Base-by-base conservation (phyloP, 257 asterid genomes). In the Gentiana straminea region DNA sequence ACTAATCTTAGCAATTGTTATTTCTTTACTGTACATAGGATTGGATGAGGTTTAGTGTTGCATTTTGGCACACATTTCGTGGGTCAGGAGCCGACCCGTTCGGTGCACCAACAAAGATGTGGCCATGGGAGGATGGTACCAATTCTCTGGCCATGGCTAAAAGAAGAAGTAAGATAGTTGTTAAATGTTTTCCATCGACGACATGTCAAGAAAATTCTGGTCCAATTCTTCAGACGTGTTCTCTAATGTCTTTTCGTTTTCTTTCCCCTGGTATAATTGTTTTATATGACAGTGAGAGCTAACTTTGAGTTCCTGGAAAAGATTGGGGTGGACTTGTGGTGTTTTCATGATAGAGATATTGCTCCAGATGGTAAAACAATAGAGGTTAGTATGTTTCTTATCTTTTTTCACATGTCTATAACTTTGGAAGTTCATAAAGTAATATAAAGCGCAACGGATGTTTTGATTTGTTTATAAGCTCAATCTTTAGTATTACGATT, bases 41-140 rank as follows among this genome's bases (percentile, higher is more conserved):
- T 48, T 92, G 99, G 99, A 54, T 84, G 83, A 69, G 97, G 73
- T 92, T 92, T 66, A 92, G 99, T 50, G 75, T 92, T 70, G 99
- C 99, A 3, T 92, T 92, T 76, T 92, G 99, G 99, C 99, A 92
- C 67, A 92, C 99, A n/a, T 92, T 92, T 35, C 97, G 99, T 55
- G 96, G 99, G 64, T 85, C 92, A 0, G 99, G 99, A 33, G 83
- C 71, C 5, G 99, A 92, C 63, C 97, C 95, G 0, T 92, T 92
- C 57, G 99, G 99, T 55, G 86, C 95, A 9, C 85, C 97, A 13
- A 92, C 99, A 6, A 92, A 92, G 86, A n/a, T 52, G 53, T 92
- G 99, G 99, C 95, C 99, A 0, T 92, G 99, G 99, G 99, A 92
- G 75, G 99, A 92, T 70, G 97, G 97, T 70, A 83, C 99, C 13